These are phyloP conservation scores for Beverwykella pulmonaria DNA, from an alignment of 495 filamentous ascomycete genomes.

Conservation along the genomic window DNA sequence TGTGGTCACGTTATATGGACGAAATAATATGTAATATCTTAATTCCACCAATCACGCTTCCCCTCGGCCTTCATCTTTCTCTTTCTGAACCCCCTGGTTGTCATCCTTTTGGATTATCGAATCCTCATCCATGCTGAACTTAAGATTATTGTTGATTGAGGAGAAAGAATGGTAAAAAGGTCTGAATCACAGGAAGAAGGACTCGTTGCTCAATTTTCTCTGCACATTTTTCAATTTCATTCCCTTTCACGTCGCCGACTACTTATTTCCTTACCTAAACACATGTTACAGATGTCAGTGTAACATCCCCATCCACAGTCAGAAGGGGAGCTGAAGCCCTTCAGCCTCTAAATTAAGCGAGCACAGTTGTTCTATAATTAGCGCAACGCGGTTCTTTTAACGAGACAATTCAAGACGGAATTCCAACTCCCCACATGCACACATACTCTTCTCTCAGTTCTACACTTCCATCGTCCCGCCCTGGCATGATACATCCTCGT, in stretches of 20 bases:
- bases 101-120: too few species aligned
- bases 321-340: not conserved
- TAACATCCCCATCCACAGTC: not conserved
- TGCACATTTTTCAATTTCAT: too few species aligned
- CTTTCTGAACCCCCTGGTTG: too few species aligned
- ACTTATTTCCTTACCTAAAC: not conserved
- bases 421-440: not conserved
- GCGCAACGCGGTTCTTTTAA: not conserved
- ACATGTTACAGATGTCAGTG: constrained; percentile 1
- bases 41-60: too few species aligned
- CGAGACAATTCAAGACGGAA: not conserved
- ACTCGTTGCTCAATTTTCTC: too few species aligned
- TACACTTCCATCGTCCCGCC: not conserved
- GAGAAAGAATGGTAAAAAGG: too few species aligned
- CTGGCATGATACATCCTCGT: not conserved
- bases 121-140: too few species aligned
- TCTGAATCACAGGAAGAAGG: too few species aligned
- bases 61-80: too few species aligned
- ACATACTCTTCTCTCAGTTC: not conserved
- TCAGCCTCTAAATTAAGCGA: constrained; percentile 1
- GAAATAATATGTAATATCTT: too few species aligned
- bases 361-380: not conserved
- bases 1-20: too few species aligned
- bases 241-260: not conserved
- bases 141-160: too few species aligned